These are phyloP conservation scores for Lotmaria passim DNA, from an alignment of 208 protist species.

Conservation along the genomic window DNA sequence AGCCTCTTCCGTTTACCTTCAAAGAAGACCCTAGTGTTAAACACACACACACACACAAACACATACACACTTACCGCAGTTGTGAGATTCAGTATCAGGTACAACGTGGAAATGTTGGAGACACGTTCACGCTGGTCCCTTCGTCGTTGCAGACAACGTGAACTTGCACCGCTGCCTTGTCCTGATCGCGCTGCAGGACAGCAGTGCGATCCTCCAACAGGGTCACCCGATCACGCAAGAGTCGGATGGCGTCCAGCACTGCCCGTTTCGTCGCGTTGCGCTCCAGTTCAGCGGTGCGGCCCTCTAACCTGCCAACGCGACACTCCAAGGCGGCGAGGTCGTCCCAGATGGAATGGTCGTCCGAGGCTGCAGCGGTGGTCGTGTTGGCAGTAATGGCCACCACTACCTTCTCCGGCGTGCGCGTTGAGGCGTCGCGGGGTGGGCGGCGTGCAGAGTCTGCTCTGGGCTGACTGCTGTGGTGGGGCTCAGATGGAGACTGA, in stretches of 20 bases:
- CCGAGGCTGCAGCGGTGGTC: background rate
- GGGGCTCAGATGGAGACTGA: background rate
- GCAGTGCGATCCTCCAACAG: conserved; percentile 14
- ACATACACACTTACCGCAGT: no score
- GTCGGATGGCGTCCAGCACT: conserved; percentile 17
- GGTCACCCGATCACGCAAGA: conserved; percentile 5
- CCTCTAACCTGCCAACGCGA: conserved; percentile 5
- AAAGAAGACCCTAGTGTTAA: no score
- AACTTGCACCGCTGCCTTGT: background rate
- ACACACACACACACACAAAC: no score
- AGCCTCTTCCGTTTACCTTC: no score
- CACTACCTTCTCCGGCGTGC: no score
- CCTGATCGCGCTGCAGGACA: conserved; percentile 4
- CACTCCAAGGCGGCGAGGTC: background rate
- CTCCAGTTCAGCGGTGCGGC: conserved; percentile 16
- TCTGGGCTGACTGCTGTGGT: background rate
- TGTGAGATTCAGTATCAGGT: no score
- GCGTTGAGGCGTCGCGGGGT: background rate
- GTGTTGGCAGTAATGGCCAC: no score
- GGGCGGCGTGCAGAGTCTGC: no score
- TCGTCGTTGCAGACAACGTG: background rate
- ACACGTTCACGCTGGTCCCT: background rate
- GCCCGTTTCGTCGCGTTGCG: conserved; percentile 13
- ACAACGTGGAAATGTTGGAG: background rate
- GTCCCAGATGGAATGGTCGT: background rate